Conservation (phyloP, 2,329 filamentous ascomycete genomes). For the Incumbomyces delicatus region DNA sequence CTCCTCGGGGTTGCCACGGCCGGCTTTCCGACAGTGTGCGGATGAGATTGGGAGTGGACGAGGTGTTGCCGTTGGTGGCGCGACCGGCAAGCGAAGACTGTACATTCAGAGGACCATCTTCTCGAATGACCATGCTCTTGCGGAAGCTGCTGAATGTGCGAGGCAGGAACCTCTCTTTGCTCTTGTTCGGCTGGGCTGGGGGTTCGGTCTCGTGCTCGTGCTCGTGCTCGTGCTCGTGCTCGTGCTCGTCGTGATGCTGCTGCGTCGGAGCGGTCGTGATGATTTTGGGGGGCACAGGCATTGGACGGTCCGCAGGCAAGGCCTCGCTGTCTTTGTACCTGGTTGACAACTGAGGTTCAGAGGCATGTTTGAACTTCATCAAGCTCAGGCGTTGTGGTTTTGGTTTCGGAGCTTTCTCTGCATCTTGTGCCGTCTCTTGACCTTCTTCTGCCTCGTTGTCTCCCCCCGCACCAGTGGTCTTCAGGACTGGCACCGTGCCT, state of each 20-base stretch:
- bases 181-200: conserved; percentile 28
- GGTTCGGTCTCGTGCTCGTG: no score
- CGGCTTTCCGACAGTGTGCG: conserved; percentile 4
- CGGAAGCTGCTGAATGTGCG: conserved; percentile 26
- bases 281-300: conserved; percentile 54
- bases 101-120: conserved; percentile 8
- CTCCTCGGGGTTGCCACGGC: conserved; percentile 1
- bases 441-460: background rate
- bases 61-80: conserved; percentile 18
- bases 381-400: conserved; percentile 51
- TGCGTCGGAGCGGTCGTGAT: conserved; percentile 86
- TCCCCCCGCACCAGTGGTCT: background rate
- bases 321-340: conserved; percentile 52
- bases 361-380: conserved; percentile 81
- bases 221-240: no score
- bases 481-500: background rate
- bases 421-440: conserved; percentile 3
- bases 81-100: background rate
- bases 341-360: conserved; percentile 76
- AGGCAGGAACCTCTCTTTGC: conserved; percentile 30
- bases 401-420: conserved; percentile 22
- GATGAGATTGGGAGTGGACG: conserved; percentile 21
- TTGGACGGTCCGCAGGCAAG: conserved; percentile 26
- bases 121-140: conserved; percentile 19
- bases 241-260: conserved; percentile 40